Base-by-base conservation (phyloP, 345 rosid species). In the Melaleuca quinquenervia region DNA sequence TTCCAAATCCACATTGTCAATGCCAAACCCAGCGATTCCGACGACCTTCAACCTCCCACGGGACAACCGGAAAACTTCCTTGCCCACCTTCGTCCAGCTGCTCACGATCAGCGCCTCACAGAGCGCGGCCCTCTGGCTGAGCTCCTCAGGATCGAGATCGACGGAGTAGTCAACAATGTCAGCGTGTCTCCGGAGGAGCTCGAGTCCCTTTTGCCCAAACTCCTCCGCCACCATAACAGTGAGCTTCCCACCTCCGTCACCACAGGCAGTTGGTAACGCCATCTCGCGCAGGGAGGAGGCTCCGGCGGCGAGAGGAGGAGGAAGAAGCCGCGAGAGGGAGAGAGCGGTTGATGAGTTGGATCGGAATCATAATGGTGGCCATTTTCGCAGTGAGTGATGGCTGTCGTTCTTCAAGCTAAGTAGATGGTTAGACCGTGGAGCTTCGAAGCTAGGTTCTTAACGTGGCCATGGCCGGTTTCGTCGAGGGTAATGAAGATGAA, bases 201-300 rank as follows among this genome's bases (percentile, higher is more conserved):
- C 85, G 2, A 96, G 85, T 5, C 98, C 98, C 1, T 94, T 96
- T n/a, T 94, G 92, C 1, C 98, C 98, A 7, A 95, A 96, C 91
- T 95, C 94, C 89, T 94, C 96, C 11, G 98, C 95, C 7, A 95
- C 95, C 50, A 95, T 92, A 54, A 95, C 92, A 16, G 96, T 96
- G 82, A 96, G 98, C 75, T 93, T 96, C 74, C 91, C 89, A 53
- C 53, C 90, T 64, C 3, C 6, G 11, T 64, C 45, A 3, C 76
- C 22, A 0, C 6, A 41, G 41, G 41, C 44, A 12, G 44, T 8
- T 16, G 11, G 18, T 7, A 21, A 1, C 11, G 22, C 44, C 75
- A 62, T 0, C 6, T 5, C 75, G 29, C 44, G 5, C 49, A 83
- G 70, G 45, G 91, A 87, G 52, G 84, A 49, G 45, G 82, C 85